These are phyloP conservation scores for Moricandia arvensis DNA, from an alignment of 345 rosid genomes.

Conservation along the genomic window DNA sequence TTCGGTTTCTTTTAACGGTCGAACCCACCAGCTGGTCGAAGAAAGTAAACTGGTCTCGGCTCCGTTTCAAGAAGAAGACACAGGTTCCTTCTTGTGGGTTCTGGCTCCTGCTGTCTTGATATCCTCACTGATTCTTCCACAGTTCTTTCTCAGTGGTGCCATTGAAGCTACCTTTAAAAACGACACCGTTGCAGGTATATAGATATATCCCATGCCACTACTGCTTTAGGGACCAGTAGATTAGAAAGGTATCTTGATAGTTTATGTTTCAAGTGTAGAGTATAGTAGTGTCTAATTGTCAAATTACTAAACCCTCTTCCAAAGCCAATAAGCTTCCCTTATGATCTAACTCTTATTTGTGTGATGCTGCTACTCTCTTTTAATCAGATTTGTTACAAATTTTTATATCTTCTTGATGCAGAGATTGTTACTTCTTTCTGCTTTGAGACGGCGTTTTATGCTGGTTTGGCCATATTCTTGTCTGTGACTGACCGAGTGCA, in stretches of 20 bases:
- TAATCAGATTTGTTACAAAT: neutral
- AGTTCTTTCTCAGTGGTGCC: conserved; percentile 57
- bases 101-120: conserved; percentile 69
- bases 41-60: conserved; percentile 65
- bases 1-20: conserved; percentile 69
- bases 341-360: neutral
- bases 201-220: neutral
- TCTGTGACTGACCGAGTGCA: conserved; percentile 61
- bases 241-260: neutral
- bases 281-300: no score
- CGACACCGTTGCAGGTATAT: conserved; percentile 48
- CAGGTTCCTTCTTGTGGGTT: conserved; percentile 71
- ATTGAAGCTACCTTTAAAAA: conserved; percentile 56
- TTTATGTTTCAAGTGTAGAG: neutral
- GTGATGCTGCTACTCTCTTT: neutral
- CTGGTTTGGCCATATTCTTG: conserved; percentile 67
- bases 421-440: conserved; percentile 58
- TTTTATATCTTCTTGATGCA: conserved; percentile 39
- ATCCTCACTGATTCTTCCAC: conserved; percentile 66
- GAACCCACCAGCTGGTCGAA: conserved; percentile 73
- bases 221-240: neutral
- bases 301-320: neutral
- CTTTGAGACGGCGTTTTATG: conserved; percentile 65
- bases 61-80: conserved; percentile 61
- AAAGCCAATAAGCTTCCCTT: neutral